These are phyloP conservation scores for Fusarium paranaense DNA, from an alignment of 2,329 filamentous ascomycete species.

Conservation along the genomic window DNA sequence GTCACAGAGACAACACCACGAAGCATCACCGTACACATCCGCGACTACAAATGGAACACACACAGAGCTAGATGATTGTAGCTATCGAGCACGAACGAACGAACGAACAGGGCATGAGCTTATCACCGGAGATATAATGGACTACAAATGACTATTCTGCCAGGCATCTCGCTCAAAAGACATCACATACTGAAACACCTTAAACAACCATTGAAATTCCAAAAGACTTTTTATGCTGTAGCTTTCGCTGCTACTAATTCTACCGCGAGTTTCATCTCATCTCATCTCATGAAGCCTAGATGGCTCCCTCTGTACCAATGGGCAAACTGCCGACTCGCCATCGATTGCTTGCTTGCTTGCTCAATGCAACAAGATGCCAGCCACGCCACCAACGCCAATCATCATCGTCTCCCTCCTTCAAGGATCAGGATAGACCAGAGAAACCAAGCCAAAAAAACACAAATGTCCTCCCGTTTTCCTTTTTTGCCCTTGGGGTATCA, in stretches of 20 bases:
- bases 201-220: neutral
- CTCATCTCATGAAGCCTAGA: conserved; percentile 6
- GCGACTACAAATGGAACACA: neutral
- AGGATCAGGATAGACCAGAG: conserved; percentile 13
- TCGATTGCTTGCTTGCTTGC: conserved; percentile 9
- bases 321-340: neutral
- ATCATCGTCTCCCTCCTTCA: neutral
- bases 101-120: neutral
- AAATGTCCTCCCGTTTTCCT: conserved; percentile 29
- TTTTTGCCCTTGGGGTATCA: conserved; percentile 29
- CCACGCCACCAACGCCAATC: conserved; percentile 27
- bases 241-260: conserved; percentile 14
- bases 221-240: conserved; percentile 27
- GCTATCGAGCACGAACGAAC: neutral
- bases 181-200: neutral
- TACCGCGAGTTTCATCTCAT: neutral
- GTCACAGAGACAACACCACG: neutral
- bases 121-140: neutral
- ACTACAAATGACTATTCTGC: neutral
- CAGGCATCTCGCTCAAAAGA: neutral
- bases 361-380: conserved; percentile 17
- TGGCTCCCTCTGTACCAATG: neutral
- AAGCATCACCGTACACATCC: neutral
- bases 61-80: neutral
- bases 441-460: conserved; percentile 26